Percentiles rank a stretch among this genome's conserved stretches.
Conservation (phyloP, 352 stramenopile genomes). For the Pythium apleroticum region DNA sequence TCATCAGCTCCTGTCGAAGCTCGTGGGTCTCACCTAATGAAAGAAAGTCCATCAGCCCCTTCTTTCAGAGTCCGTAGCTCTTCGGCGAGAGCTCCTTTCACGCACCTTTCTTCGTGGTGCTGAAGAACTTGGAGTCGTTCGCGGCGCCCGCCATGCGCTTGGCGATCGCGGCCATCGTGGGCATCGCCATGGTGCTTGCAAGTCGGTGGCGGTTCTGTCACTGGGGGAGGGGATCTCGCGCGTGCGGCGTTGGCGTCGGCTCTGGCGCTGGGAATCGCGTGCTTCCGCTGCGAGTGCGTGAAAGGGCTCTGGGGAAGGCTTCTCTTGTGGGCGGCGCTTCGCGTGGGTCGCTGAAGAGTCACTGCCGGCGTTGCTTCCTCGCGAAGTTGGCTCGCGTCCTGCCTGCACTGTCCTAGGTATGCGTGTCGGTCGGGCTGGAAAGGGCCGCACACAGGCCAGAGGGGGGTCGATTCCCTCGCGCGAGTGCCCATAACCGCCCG, state of each 20-base stretch:
- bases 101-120: conserved; percentile 96
- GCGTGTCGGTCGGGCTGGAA: background rate
- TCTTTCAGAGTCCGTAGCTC: background rate
- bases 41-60: background rate
- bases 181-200: conserved; percentile 65
- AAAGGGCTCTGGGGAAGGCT: background rate
- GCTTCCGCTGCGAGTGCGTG: background rate
- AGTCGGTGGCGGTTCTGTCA: background rate
- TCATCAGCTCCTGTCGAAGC: conserved; percentile 96
- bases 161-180: conserved; percentile 84
- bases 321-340: background rate
- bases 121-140: conserved; percentile 99
- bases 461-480: conserved; percentile 1
- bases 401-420: background rate
- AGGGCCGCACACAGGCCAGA: too few relatives aligned
- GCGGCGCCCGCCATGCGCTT: conserved; percentile 89
- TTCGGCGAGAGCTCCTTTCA: background rate
- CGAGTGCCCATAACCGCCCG: conserved; percentile 15
- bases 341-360: background rate
- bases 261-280: background rate
- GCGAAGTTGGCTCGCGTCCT: conserved; percentile 10
- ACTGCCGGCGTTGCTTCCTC: conserved; percentile 3
- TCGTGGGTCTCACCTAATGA: conserved; percentile 94
- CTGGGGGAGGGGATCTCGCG: background rate
- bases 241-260: background rate